Evolutionary conservation across 2,329 filamentous ascomycete species (phyloP), one percentile per base, ranked within the genome.

Genomic region (Aureobasidium sp.): DNA sequence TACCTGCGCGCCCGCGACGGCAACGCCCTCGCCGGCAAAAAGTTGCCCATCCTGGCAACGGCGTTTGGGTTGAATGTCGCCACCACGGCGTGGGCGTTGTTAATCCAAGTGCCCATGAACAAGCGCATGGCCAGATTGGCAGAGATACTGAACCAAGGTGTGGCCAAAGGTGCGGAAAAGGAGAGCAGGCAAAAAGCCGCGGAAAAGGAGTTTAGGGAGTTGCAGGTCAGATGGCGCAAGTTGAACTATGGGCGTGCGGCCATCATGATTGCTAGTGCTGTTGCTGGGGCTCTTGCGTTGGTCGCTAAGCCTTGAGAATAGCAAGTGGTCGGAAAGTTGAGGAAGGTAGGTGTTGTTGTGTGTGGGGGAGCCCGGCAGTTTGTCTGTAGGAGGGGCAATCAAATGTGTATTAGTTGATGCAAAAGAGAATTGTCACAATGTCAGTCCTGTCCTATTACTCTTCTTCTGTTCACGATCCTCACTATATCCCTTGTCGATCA

Each of bases 31-130:
- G 58, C 58, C 6, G 53, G 55, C 19, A 60, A 58, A 21, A 63
- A 65, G 55, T 54, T 64, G 11, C 61, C 62, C 14, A 58, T 57
- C 49, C 37, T 64, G 10, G 57, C 55, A 10, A 50, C 58, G 6
- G 59, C 61, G 2, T 56, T 60, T 16, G 61, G 47, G 6, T 54
- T 60, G n/a, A 61, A 60, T 45, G 21, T 62, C 8, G 62, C 58
- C 8, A 63, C 63, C 3, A 66, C 64, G 8, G 61, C 60, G 3
- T 66, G 58, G 50, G 62, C 63, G 21, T 53, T 66, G 24, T 42
- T 48, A 8, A 61, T 66, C 34, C 63, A 64, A 62, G 62, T 65
- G 19, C 64, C 63, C 19, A 60, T 62, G 53, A 66, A 66, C 58
- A 62, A 59, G 53, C 55, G 56, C n/a, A 62, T 66, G 62, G 50